These are phyloP conservation scores for Dentipellis sp. DNA, from an alignment of 768 basidiomycete genomes.

Conservation along the genomic window DNA sequence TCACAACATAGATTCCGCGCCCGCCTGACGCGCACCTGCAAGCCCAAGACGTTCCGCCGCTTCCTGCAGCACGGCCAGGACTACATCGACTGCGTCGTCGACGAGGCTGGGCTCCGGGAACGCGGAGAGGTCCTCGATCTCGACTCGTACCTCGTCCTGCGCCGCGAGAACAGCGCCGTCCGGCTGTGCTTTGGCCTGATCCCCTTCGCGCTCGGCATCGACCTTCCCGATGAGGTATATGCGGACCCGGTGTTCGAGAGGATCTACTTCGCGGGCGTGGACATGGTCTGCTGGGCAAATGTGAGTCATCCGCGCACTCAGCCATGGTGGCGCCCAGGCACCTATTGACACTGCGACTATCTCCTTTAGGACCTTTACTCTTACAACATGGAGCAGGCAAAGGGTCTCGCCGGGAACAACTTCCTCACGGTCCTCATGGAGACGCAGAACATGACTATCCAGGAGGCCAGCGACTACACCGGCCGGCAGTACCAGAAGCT, in stretches of 20 bases:
- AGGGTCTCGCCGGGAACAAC: slow-evolving; percentile 58
- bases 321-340: too few relatives aligned
- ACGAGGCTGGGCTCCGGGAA: slow-evolving; percentile 55
- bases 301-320: slow-evolving; percentile 26
- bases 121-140: slow-evolving; percentile 43
- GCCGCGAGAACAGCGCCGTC: slow-evolving; percentile 63
- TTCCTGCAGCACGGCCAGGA: slow-evolving; percentile 44
- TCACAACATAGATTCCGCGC: slow-evolving; percentile 36
- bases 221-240: slow-evolving; percentile 55
- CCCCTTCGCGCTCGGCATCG: slow-evolving; percentile 51
- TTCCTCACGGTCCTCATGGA: slow-evolving; percentile 62
- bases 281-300: slow-evolving; percentile 65
- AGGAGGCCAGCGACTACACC: slow-evolving; percentile 49
- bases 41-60: slow-evolving; percentile 37
- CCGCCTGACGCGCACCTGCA: slow-evolving; percentile 33
- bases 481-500: slow-evolving; percentile 41
- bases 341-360: background rate
- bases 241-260: slow-evolving; percentile 44
- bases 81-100: slow-evolving; percentile 50
- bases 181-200: slow-evolving; percentile 54
- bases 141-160: slow-evolving; percentile 43
- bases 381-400: slow-evolving; percentile 65
- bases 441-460: slow-evolving; percentile 40
- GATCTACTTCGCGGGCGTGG: slow-evolving; percentile 49
- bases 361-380: slow-evolving; percentile 52